Conservation (phyloP, 345 rosid genomes). For the Schrenkiella parvula region DNA sequence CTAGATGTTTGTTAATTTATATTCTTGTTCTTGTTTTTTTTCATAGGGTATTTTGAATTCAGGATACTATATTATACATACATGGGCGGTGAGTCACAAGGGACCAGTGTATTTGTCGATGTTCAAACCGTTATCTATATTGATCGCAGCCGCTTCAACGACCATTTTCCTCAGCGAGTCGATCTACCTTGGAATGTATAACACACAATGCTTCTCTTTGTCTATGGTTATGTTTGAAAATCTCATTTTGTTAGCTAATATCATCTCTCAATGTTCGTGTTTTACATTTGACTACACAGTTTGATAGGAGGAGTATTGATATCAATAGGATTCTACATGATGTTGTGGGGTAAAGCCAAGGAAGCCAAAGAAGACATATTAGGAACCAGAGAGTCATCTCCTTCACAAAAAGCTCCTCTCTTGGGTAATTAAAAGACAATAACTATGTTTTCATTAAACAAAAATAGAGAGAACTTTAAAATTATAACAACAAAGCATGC, state of each 20-base stretch:
- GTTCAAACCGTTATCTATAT: conserved; percentile 41
- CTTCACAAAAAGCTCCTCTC: conserved; percentile 47
- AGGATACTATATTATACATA: conserved; percentile 34
- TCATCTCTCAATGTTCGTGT: neutral
- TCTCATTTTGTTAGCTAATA: neutral
- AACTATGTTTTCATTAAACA: neutral
- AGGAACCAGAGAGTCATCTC: conserved; percentile 19
- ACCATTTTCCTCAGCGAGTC: conserved; percentile 39
- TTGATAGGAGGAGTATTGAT: conserved; percentile 62
- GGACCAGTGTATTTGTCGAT: conserved; percentile 45
- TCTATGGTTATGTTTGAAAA: neutral
- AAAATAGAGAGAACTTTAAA: too few species aligned
- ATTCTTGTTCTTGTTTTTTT: neutral
- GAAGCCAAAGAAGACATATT: conserved; percentile 40
- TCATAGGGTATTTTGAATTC: conserved; percentile 52
- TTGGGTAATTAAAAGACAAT: conserved; percentile 37
- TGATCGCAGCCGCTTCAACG: conserved; percentile 37
- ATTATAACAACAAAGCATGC: neutral
- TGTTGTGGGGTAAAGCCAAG: conserved; percentile 81
- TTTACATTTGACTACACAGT: conserved; percentile 33
- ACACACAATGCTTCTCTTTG: neutral
- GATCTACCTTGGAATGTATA: conserved; percentile 34
- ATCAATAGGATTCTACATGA: conserved; percentile 69
- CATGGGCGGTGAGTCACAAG: conserved; percentile 32
- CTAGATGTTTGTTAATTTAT: neutral